Percentiles rank a stretch among this genome's conserved stretches.
phyloP scores from a whole-genome alignment of 2,329 filamentous ascomycete genomes.

The Dothideomycetidae sp. region DNA sequence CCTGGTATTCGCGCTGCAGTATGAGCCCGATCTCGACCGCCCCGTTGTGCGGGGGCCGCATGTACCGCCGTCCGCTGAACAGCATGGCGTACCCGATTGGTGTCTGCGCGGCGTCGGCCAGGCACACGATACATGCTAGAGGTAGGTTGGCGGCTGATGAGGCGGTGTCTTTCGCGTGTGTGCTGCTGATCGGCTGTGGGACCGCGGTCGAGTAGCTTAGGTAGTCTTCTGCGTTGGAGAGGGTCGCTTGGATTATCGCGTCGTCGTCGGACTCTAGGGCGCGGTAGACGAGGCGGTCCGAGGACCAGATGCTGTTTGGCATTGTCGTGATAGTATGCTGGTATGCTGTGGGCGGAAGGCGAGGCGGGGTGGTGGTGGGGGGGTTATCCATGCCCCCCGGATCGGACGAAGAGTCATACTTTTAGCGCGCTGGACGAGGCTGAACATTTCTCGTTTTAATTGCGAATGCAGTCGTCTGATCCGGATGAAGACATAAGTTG shows the following conservation, averaged over 20 bases:
- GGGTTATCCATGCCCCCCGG: no score
- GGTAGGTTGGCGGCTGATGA: neutral
- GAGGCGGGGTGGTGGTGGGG: no score
- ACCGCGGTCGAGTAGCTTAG: neutral
- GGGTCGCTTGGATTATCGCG: neutral
- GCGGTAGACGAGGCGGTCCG: neutral
- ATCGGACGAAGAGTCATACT: no score
- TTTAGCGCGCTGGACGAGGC: no score
- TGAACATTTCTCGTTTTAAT: no score
- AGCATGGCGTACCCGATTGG: no score
- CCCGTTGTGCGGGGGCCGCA: neutral
- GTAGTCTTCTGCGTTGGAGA: neutral
- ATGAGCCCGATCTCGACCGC: constrained; percentile 27
- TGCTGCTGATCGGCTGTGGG: neutral
- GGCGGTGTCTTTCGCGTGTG: neutral
- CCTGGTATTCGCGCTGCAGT: constrained; percentile 24
- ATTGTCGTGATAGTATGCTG: no score
- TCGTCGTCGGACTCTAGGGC: neutral
- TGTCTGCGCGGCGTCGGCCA: no score
- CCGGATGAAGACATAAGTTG: no score
- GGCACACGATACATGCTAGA: neutral
- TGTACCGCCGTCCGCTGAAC: neutral
- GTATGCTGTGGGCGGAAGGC: no score
- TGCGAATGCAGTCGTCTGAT: no score
- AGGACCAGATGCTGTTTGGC: neutral